Evolutionary conservation across 371 early-diverging fungal species (phyloP), one percentile per base, ranked within the genome.

Genomic region (Mortierella sp.): DNA sequence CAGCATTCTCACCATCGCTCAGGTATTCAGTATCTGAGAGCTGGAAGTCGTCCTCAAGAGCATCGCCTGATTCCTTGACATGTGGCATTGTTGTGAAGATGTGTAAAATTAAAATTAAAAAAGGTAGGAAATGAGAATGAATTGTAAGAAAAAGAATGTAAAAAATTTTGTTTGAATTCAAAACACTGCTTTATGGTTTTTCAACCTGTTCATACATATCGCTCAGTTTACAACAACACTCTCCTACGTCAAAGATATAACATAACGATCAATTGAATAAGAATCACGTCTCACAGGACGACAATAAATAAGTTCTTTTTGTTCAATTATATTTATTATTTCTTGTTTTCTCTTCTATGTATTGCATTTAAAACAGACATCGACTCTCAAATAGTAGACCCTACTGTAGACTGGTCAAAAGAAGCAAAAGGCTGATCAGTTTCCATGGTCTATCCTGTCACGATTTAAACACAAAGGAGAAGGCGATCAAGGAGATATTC

Each of bases 11-110:
- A 9, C 86, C 86, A 19, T 78, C 85, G 62, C 83, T 86, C 21
- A 87, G 76, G 58, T 81, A 80, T 28, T 86, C 73, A 19, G 77
- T 76, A 40, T 85, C 86, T 50, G 91, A 91, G 15, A 85, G 82
- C 41, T 85, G 85, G 67, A 91, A 93, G 72, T 91, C 93, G 69
- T 93, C 92, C 59, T 91, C 91, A 43, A 93, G 84, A 9, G 88
- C 88, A 67, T 92, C 93, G 38, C 88, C 92, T n/a, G 89, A 78
- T 43, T 63, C 81, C n/a, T 72, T 81, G 48, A 65, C 68, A 41
- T 65, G 80, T 32, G 79, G 15, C 84, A 85, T 83, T 57, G 22
- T 60, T 60, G 36, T 60, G 33, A 58, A 61, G 36, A 28, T 8
- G 45, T 22, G 22, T n/a, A 28, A 72, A 63, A 59, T 32, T 33